Conservation (phyloP, 2,329 filamentous ascomycete species). For the Paracamarosporium sp. region DNA sequence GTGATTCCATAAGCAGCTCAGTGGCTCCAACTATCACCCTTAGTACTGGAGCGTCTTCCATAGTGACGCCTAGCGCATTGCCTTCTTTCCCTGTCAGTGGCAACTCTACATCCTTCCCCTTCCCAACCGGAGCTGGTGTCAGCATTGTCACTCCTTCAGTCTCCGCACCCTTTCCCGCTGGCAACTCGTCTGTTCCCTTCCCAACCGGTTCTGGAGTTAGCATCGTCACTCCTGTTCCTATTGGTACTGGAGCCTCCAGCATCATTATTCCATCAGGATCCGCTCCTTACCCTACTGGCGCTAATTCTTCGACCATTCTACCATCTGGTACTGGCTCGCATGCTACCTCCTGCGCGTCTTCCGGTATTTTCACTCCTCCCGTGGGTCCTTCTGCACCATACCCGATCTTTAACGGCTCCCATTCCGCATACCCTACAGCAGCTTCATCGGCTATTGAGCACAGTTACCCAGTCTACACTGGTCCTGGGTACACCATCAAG, state of each 20-base stretch:
- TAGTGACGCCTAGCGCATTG: not conserved
- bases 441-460: not conserved
- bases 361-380: not conserved
- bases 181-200: not conserved
- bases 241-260: not conserved
- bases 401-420: not conserved
- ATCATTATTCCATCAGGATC: not conserved
- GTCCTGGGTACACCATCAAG: not conserved
- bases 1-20: constrained; percentile 5
- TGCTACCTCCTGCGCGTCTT: not conserved
- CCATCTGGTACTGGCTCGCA: no score
- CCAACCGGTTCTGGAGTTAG: not conserved
- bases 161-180: not conserved
- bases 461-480: constrained; percentile 12
- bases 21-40: constrained; percentile 2
- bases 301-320: no score
- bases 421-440: not conserved
- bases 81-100: constrained; percentile 4
- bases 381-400: not conserved
- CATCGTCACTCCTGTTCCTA: not conserved
- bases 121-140: not conserved
- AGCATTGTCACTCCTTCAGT: not conserved
- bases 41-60: not conserved
- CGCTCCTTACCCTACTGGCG: no score
- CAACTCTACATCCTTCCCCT: constrained; percentile 6